These are phyloP conservation scores for Lineolata rhizophorae DNA, from an alignment of 495 filamentous ascomycete species.

Conservation along the genomic window DNA sequence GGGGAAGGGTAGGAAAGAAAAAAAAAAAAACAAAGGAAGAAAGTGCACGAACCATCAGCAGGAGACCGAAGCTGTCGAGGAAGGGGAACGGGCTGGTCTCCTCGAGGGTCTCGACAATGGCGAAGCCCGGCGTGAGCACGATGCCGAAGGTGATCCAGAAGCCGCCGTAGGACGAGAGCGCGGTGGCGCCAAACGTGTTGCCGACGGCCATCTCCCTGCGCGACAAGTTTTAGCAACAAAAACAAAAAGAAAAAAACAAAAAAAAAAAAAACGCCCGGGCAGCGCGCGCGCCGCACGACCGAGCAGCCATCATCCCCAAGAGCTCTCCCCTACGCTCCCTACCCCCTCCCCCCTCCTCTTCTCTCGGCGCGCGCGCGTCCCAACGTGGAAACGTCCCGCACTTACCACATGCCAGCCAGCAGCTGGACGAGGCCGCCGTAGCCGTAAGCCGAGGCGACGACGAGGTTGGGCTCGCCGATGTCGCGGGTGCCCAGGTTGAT, in stretches of 20 bases:
- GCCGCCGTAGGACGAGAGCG: conserved; percentile 87
- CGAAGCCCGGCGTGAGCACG: conserved; percentile 62
- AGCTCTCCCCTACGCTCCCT: too few relatives aligned
- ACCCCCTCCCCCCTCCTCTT: too few relatives aligned
- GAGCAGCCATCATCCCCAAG: too few relatives aligned
- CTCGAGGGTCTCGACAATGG: conserved; percentile 31
- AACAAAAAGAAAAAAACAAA: too few relatives aligned
- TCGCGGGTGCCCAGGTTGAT: conserved; percentile 55
- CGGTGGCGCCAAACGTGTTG: conserved; percentile 92
- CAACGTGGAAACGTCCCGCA: too few relatives aligned
- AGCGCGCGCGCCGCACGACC: too few relatives aligned
- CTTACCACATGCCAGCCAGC: conserved; percentile 93
- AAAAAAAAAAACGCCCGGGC: too few relatives aligned
- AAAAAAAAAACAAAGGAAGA: too few relatives aligned
- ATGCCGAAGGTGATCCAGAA: conserved; percentile 93
- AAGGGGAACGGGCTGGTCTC: conserved; percentile 20
- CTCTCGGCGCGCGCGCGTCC: too few relatives aligned
- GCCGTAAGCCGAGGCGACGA: conserved; percentile 21
- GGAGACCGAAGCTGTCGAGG: conserved; percentile 58
- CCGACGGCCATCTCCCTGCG: conserved; percentile 92
- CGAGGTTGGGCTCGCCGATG: conserved; percentile 21
- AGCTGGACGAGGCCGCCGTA: conserved; percentile 68
- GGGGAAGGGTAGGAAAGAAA: too few relatives aligned
- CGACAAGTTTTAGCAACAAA: not conserved
- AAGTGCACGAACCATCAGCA: conserved; percentile 69